Evolutionary conservation across 257 asterid species (phyloP), one percentile per base, ranked within the genome.

Genomic region (Coffea eugenioides): DNA sequence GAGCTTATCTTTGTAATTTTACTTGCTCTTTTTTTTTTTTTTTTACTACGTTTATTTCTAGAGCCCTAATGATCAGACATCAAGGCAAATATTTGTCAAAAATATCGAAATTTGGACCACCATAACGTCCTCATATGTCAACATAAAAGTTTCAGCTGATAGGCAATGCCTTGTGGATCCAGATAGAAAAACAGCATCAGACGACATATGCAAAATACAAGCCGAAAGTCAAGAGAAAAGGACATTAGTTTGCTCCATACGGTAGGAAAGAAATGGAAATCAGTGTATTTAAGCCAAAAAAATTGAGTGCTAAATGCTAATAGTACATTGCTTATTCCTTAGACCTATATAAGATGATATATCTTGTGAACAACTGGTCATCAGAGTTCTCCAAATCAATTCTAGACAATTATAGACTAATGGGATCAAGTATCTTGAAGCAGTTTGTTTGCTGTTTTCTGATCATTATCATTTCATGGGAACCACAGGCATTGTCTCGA

Each of bases 391-490:
- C 25, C 9, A 36, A 48, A 39, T 54, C 4, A 56, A 36, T 70
- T 69, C 61, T 43, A 71, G 69, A 20, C 6, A 21, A 20, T 75
- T 5, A 25, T 41, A 49, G 34, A 31, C 1, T 34, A 41, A 71
- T 79, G 82, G 77, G 51, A n/a, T 45, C 41, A 7, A 3, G 45
- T 48, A 59, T 59, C 65, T 6, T 79, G 72, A 79, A 79, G 77
- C 18, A 8, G n/a, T 16, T n/a, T 27, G 46, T 71, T 13, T 61
- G 51, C 48, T 61, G 52, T 57, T 39, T 45, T 45, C 6, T 79
- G 57, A 57, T 79, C 52, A 59, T 79, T 57, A 11, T 57, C 14
- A 20, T 75, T 75, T 39, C 36, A 21, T 51, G 68, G 78, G 36
- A 36, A 18, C 69, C 67, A 6, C 54, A 25, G 57, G 54, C 69